phyloP scores from a whole-genome alignment of 225 moss, liverwort and hornwort species.

The Pleurozium schreberi region DNA sequence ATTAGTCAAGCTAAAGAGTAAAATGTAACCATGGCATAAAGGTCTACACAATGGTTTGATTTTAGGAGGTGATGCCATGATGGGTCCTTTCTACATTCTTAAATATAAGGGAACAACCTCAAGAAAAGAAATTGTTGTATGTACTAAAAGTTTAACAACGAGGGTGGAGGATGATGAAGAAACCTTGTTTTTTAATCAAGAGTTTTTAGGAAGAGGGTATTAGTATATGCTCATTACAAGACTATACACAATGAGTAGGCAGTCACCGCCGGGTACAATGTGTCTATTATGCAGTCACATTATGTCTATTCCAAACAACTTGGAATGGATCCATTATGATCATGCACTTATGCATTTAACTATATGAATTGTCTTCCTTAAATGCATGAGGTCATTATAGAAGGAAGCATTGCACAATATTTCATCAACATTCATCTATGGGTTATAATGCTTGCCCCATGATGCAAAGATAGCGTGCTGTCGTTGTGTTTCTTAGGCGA shows the following conservation, averaged over 20 bases:
- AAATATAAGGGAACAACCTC: accelerated
- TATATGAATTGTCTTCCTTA: accelerated
- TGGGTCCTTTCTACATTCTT: neutral
- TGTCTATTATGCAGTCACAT: no score
- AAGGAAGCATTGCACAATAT: accelerated
- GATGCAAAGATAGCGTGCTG: neutral
- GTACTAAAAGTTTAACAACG: neutral
- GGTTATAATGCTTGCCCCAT: accelerated
- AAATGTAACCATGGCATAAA: neutral
- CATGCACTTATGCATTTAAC: neutral
- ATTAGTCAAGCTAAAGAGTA: neutral
- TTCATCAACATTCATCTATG: neutral
- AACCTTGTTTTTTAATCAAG: no score
- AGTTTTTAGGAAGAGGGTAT: no score
- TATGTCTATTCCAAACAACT: neutral
- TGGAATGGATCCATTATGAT: neutral
- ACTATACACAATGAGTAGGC: no score
- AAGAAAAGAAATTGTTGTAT: neutral
- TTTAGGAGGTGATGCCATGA: no score
- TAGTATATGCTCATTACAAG: no score
- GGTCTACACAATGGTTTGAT: no score
- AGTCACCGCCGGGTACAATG: no score
- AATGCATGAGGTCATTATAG: neutral
- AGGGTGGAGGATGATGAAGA: no score
- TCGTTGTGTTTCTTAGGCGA: neutral